Base-by-base conservation (phyloP, 129 eudicot genomes). In the Chrysanthemum seticuspe region DNA sequence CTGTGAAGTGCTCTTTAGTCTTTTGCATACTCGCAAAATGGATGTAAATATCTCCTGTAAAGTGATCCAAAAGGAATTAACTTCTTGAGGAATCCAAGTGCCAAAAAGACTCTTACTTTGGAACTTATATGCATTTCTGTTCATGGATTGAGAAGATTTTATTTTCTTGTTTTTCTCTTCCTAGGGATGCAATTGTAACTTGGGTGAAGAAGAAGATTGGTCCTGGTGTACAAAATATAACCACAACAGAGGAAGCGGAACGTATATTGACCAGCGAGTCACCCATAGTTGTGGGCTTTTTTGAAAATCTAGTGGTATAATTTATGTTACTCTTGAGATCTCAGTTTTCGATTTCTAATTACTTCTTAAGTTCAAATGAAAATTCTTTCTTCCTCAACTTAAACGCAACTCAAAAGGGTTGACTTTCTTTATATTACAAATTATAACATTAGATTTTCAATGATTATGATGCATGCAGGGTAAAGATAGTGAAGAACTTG, bases 201-300 rank as follows among this genome's bases (percentile, higher is more conserved):
- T 91, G 97, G 97, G 82, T 91, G 83, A 88, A 81, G 84, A 91
- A 88, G 91, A 91, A 88, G 85, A 85, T 79, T 15, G 97, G 95
- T n/a, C 88, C 90, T 15, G 89, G 78, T 71, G 48, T 88, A 14
- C 62, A 82, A 48, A 91, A 86, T 71, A 13, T 91, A 49, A 88
- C 92, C 3, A 77, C 84, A 0, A 75, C 57, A 13, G 92, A 87
- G 81, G 89, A 91, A 59, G 95, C 96, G 51, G 90, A 84, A 73
- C 74, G 27, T 21, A 31, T 91, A 67, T 82, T 86, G 85, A 65
- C 75, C 6, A 75, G 68, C 47, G 97, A 88, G 50, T 73, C 83
- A 19, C 90, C 84, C 50, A 11, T 86, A 49, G 96, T 84, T 62
- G 71, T 91, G 78, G 97, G 83, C 31, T 91, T 66, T 76, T 67